phyloP scores from a whole-genome alignment of 2,329 filamentous ascomycete genomes.

The Alternaria sp. region DNA sequence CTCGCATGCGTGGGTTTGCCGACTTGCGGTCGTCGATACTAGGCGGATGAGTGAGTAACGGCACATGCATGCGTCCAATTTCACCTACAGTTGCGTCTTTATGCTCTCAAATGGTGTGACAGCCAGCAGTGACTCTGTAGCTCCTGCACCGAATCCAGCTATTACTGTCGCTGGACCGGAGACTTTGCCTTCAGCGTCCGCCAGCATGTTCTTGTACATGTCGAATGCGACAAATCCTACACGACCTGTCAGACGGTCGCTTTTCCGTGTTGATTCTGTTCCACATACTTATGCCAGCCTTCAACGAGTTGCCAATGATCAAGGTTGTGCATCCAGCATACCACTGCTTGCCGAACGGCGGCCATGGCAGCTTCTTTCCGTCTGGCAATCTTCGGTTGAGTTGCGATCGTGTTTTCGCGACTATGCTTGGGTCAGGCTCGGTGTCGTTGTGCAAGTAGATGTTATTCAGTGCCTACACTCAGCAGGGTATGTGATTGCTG shows the following conservation, averaged over 20 bases:
- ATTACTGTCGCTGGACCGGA: slow-evolving; percentile 90
- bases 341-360: slow-evolving; percentile 92
- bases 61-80: neutral
- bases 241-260: slow-evolving; percentile 10
- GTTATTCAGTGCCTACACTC: slow-evolving; percentile 70
- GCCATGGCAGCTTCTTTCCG: slow-evolving; percentile 91
- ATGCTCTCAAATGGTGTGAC: slow-evolving; percentile 98
- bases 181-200: slow-evolving; percentile 85
- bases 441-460: neutral
- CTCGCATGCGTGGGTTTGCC: slow-evolving; percentile 83
- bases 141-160: slow-evolving; percentile 91
- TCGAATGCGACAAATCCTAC: slow-evolving; percentile 94
- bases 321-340: slow-evolving; percentile 97
- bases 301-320: slow-evolving; percentile 95
- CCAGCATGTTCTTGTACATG: slow-evolving; percentile 84
- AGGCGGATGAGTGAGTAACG: neutral
- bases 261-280: too few relatives aligned
- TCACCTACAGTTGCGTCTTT: slow-evolving; percentile 81
- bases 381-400: slow-evolving; percentile 85
- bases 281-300: slow-evolving; percentile 87
- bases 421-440: slow-evolving; percentile 54
- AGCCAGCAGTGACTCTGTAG: slow-evolving; percentile 90
- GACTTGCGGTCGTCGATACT: slow-evolving; percentile 95
- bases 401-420: slow-evolving; percentile 94
- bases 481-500: slow-evolving; percentile 90